These are phyloP conservation scores for Geranomyces michiganensis DNA, from an alignment of 192 early-diverging fungal genomes.

Conservation along the genomic window DNA sequence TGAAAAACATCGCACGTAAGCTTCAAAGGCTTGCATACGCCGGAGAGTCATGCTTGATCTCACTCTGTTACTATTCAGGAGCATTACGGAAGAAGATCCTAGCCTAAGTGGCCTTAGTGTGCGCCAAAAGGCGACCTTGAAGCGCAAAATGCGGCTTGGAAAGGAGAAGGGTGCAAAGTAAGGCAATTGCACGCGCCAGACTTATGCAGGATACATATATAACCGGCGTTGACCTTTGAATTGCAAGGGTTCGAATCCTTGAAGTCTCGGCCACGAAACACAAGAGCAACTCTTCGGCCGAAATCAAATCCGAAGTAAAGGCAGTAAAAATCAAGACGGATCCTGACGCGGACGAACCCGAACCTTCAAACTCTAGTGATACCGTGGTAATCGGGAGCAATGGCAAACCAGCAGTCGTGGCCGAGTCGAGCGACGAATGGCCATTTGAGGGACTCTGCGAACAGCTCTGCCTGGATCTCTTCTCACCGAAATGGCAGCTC, in stretches of 20 bases:
- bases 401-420: background rate
- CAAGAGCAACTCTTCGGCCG: constrained; percentile 21
- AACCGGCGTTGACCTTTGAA: too few relatives aligned
- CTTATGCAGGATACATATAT: background rate
- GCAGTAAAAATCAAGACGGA: constrained; percentile 22
- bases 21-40: background rate
- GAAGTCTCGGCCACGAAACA: constrained; percentile 52
- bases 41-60: background rate
- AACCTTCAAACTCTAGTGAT: background rate
- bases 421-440: constrained; percentile 67
- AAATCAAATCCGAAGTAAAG: constrained; percentile 7
- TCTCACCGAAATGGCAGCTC: constrained; percentile 83
- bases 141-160: constrained; percentile 84
- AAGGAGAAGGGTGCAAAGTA: constrained; percentile 78
- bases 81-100: constrained; percentile 37
- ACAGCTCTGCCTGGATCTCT: constrained; percentile 71
- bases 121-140: constrained; percentile 83
- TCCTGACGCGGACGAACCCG: background rate
- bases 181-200: too few relatives aligned
- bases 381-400: constrained; percentile 42
- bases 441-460: constrained; percentile 71
- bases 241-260: constrained; percentile 41
- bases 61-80: background rate
- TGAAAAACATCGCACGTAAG: background rate
- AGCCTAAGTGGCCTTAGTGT: constrained; percentile 82